A percentile compares a stretch with the other conserved stretches of the same genome.
phyloP scores from a whole-genome alignment of 306 rosid species.

The Dalbergia oliveri region DNA sequence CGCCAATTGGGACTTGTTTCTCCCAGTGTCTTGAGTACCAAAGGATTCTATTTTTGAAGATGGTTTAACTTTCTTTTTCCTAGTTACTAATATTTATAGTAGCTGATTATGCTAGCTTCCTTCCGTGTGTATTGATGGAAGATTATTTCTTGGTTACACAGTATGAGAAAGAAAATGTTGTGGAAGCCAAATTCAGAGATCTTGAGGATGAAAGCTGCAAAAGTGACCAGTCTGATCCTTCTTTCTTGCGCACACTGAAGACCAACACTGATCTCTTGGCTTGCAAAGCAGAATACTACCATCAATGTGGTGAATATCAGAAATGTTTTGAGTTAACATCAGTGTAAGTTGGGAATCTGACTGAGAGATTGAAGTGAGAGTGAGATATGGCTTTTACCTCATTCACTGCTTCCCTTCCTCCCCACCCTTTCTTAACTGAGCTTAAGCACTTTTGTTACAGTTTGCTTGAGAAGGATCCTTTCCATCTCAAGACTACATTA shows the following conservation, averaged over 20 bases:
- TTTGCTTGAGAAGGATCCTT: conserved; percentile 93
- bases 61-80: conserved; percentile 11
- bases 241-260: conserved; percentile 73
- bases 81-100: not conserved
- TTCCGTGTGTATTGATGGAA: conserved; percentile 33
- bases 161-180: conserved; percentile 87
- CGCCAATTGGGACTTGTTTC: conserved; percentile 35
- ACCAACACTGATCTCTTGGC: conserved; percentile 88
- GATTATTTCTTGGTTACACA: conserved; percentile 50
- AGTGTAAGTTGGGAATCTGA: conserved; percentile 70
- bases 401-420: conserved; percentile 21
- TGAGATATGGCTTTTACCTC: conserved; percentile 31
- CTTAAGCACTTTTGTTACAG: conserved; percentile 55
- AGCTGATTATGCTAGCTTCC: conserved; percentile 12
- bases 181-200: conserved; percentile 86
- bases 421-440: conserved; percentile 16
- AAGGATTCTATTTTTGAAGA: not conserved
- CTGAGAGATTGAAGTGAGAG: conserved; percentile 48
- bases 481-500: conserved; percentile 88
- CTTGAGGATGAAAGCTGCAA: conserved; percentile 79
- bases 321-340: conserved; percentile 94
- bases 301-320: conserved; percentile 96
- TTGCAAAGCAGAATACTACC: conserved; percentile 98
- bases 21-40: conserved; percentile 26
- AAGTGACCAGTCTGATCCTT: conserved; percentile 68